Evolutionary conservation across 192 early-diverging fungal genomes (phyloP), one percentile per base, ranked within the genome.

Genomic region (Glomus cerebriforme): DNA sequence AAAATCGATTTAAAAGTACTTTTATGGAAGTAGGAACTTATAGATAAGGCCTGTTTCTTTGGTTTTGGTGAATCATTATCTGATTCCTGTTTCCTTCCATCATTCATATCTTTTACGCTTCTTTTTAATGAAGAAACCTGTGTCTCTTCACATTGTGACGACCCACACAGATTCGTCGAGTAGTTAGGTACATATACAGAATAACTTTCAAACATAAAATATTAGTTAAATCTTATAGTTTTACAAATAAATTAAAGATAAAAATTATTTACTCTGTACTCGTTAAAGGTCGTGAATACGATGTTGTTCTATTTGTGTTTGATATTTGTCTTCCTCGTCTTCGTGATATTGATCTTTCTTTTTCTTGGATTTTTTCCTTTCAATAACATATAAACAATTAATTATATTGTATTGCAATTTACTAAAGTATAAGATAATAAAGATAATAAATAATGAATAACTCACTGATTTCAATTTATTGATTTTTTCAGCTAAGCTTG

Each of bases 401-500:
- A n/a, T n/a, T n/a, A n/a, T n/a, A n/a, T n/a, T n/a, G n/a, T n/a
- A n/a, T n/a, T n/a, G n/a, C n/a, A n/a, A n/a, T n/a, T n/a, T n/a
- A n/a, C n/a, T n/a, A n/a, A n/a, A n/a, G n/a, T n/a, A n/a, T n/a
- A n/a, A n/a, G n/a, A n/a, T n/a, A n/a, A n/a, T n/a, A n/a, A n/a
- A n/a, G n/a, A n/a, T n/a, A n/a, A 19, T 17, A 22, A 54, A 19
- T 54, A 12, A 54, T 22, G 17, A 54, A 6, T 7, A 22, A 75
- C 29, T 35, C 6, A 75, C 73, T 34, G 27, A 27, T 62, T 75
- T 60, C 24, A 75, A 17, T 26, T 59, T 17, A 63, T 84, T 89
- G 75, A 99, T 91, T 24, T 92, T 88, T 69, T 98, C 95, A 37
- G 95, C 96, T 54, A 98, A 82, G 13, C 79, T 83, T 4, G 90